Conservation (phyloP, 352 stramenopile species). For the Lagenidium sp. region DNA sequence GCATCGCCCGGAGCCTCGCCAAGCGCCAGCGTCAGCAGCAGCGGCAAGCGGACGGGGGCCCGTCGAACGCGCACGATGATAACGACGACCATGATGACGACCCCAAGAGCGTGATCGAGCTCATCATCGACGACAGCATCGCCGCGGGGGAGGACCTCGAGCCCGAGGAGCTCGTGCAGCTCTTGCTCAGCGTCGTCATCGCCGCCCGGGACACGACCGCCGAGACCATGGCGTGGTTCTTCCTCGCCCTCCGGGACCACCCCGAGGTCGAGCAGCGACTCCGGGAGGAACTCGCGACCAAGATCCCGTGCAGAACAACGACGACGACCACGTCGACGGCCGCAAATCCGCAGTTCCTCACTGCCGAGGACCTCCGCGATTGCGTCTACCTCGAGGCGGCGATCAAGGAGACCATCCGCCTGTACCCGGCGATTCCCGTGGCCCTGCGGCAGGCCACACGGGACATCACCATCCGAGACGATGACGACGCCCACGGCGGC, state of each 20-base stretch:
- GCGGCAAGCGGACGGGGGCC: too few relatives aligned
- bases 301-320: too few relatives aligned
- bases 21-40: too few relatives aligned
- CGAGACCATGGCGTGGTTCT: slow-evolving; percentile 54
- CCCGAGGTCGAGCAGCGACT: slow-evolving; percentile 38
- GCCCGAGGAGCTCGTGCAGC: slow-evolving; percentile 45
- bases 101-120: slow-evolving; percentile 12
- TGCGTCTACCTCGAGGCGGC: slow-evolving; percentile 54
- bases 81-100: slow-evolving; percentile 10
- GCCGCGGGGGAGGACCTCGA: slow-evolving; percentile 17
- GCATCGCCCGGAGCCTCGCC: slow-evolving; percentile 14
- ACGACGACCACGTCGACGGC: too few relatives aligned
- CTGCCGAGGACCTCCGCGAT: slow-evolving; percentile 32
- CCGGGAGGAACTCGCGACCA: slow-evolving; percentile 25
- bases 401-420: slow-evolving; percentile 45
- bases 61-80: too few relatives aligned
- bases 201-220: slow-evolving; percentile 75
- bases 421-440: slow-evolving; percentile 55
- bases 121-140: slow-evolving; percentile 7
- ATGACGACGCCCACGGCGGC: too few relatives aligned
- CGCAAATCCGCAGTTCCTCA: slow-evolving; percentile 24
- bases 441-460: slow-evolving; percentile 40
- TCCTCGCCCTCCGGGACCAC: slow-evolving; percentile 56
- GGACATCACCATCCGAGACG: slow-evolving; percentile 35
- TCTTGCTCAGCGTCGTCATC: slow-evolving; percentile 63